Evolutionary conservation across 2,329 filamentous ascomycete genomes (phyloP).

Genomic region (Chrysosporium queenslandicum): DNA sequence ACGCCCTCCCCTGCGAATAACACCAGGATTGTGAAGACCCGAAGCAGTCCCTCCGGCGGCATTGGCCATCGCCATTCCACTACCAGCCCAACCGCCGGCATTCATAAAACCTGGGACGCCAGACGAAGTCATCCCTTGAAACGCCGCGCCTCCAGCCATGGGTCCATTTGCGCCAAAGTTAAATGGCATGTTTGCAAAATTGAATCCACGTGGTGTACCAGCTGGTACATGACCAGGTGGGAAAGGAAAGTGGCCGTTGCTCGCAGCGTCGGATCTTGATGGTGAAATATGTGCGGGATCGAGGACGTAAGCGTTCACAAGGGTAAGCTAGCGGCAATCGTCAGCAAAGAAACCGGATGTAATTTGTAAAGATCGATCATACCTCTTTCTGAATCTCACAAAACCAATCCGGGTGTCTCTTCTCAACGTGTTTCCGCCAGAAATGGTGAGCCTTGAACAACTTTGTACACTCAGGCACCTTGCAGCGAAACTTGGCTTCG

Average conservation of each 20-base stretch:
- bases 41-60: constrained; percentile 27
- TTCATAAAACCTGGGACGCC: constrained; percentile 29
- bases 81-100: constrained; percentile 25
- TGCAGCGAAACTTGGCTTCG: constrained; percentile 92
- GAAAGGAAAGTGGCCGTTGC: constrained; percentile 87
- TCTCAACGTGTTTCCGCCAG: constrained; percentile 96
- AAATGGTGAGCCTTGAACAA: constrained; percentile 96
- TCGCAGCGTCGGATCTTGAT: constrained; percentile 85
- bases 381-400: constrained; percentile 74
- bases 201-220: constrained; percentile 87
- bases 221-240: constrained; percentile 63
- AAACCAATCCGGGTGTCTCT: constrained; percentile 83
- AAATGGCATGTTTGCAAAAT: constrained; percentile 60
- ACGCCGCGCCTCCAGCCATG: constrained; percentile 29
- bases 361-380: constrained; percentile 32
- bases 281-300: constrained; percentile 92
- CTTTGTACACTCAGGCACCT: constrained; percentile 90
- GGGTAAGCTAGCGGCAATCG: constrained; percentile 52
- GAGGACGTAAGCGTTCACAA: constrained; percentile 89
- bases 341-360: neutral
- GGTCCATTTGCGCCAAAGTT: constrained; percentile 43
- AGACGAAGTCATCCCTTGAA: constrained; percentile 23
- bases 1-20: constrained; percentile 58
- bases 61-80: constrained; percentile 20
- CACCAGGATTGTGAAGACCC: constrained; percentile 48